These are phyloP conservation scores for Escovopsis sp. DNA, from an alignment of 2,329 filamentous ascomycete genomes.

Conservation along the genomic window DNA sequence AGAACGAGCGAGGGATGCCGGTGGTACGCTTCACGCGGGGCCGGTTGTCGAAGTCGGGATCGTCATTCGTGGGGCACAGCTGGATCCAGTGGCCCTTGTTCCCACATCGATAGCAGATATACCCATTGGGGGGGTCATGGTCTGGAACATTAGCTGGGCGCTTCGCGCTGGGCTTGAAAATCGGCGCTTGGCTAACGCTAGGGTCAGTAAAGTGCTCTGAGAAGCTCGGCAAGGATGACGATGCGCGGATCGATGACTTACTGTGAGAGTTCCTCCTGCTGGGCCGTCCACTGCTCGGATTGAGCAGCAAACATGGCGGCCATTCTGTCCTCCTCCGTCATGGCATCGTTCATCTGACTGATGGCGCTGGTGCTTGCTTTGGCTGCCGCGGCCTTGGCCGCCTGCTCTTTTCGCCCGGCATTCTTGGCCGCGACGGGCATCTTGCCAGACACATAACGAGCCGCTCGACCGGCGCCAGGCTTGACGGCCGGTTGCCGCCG, in stretches of 20 bases:
- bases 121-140: conserved; percentile 82
- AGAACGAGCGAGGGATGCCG: conserved; percentile 86
- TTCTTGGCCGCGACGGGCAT: conserved; percentile 84
- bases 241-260: conserved; percentile 19
- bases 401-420: conserved; percentile 49
- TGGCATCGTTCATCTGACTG: conserved; percentile 56
- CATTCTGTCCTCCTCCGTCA: conserved; percentile 90
- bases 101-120: conserved; percentile 91
- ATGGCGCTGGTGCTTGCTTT: conserved; percentile 45
- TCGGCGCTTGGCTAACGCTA: conserved; percentile 40
- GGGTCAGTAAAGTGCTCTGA: conserved; percentile 17
- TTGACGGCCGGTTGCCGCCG: conserved; percentile 71
- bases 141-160: conserved; percentile 66
- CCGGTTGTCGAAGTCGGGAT: conserved; percentile 87
- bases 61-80: conserved; percentile 93
- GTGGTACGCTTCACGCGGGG: conserved; percentile 92
- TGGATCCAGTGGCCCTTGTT: conserved; percentile 99
- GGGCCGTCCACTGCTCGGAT: conserved; percentile 81
- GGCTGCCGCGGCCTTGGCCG: conserved; percentile 39
- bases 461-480: conserved; percentile 76
- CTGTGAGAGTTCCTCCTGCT: conserved; percentile 88
- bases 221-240: not conserved
- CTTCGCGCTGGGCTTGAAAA: conserved; percentile 48
- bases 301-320: conserved; percentile 83
- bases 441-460: conserved; percentile 90